phyloP scores from a whole-genome alignment of 352 stramenopile genomes.

The Globisporangium iwayamae region DNA sequence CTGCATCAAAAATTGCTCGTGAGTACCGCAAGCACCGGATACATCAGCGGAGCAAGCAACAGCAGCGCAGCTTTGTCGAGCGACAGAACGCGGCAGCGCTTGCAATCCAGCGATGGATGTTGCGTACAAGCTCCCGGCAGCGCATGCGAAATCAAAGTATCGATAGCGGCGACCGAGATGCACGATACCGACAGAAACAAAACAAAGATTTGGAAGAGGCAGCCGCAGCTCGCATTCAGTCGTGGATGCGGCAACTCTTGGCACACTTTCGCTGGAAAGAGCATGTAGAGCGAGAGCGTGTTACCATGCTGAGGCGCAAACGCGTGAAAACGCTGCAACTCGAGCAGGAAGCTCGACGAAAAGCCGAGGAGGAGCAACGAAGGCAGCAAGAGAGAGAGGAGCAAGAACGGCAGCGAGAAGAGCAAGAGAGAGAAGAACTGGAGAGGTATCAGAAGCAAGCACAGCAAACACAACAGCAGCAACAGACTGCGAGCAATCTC shows the following conservation, averaged over 20 bases:
- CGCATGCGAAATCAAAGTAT: constrained; percentile 1
- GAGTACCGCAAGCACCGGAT: constrained; percentile 26
- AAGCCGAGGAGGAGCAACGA: constrained; percentile 9
- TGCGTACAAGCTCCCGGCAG: constrained; percentile 27
- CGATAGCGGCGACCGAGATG: neutral
- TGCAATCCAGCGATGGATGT: constrained; percentile 44
- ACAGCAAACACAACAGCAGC: constrained; percentile 1
- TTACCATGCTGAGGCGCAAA: constrained; percentile 3
- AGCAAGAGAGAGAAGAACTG: constrained; percentile 9
- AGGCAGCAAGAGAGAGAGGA: constrained; percentile 1
- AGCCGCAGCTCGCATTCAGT: constrained; percentile 10
- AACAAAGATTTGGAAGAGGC: neutral
- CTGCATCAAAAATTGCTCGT: constrained; percentile 31
- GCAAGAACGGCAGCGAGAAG: constrained; percentile 12
- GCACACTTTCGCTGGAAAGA: constrained; percentile 25
- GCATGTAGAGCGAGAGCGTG: constrained; percentile 14
- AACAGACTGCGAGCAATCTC: neutral
- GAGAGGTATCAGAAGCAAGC: constrained; percentile 8
- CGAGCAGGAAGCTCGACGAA: constrained; percentile 6
- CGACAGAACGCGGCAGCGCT: constrained; percentile 14
- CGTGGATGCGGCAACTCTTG: constrained; percentile 26
- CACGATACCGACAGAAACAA: neutral
- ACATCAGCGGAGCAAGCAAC: constrained; percentile 12
- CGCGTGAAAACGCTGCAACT: constrained; percentile 9
- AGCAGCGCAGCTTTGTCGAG: constrained; percentile 17